Evolutionary conservation across 345 rosid species (phyloP), one percentile per base, ranked within the genome.

Genomic region (Eucalyptus decipiens): DNA sequence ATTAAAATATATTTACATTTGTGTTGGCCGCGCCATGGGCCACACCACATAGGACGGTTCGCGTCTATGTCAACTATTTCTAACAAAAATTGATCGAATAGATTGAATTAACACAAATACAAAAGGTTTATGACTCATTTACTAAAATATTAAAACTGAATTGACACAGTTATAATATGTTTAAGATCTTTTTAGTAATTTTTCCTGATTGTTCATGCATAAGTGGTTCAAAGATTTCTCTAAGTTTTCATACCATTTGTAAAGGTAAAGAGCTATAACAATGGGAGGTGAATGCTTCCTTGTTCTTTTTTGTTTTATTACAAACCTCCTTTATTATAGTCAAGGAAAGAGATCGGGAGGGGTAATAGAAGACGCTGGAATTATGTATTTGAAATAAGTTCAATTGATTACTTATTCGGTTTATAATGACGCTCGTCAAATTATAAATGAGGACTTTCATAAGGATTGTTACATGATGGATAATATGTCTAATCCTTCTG

Each of bases 81-180:
- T 1, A 51, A 51, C 2, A 1, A 51, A 51, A 51, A 18, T 18
- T 51, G 0, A 51, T 0, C 1, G 2, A 51, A 51, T 50, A 1
- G 0, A 50, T 7, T 6, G 0, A 50, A 50, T 50, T 50, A 0
- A 50, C 19, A 50, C 19, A 50, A 16, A 50, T 50, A 0, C 19
- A 6, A 50, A 50, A 50, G 8, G 7, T 17, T 51, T 51, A 50
- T 0, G 54, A 17, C 8, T 17, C 4, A 51, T 0, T 50, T 50
- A 6, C 0, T 15, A 47, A 49, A 14, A 37, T 37, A 37, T 37
- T 50, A 50, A 50, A 51, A 51, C 4, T 51, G 2, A 51, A 51
- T 18, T 51, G 23, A 3, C 9, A 51, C 0, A 0, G 0, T 52
- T 19, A 52, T 0, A 52, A 52, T 52, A 52, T 52, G 24, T 18